These are phyloP conservation scores for Kuraishia borneana DNA, from an alignment of 805 yeast species.

Conservation along the genomic window DNA sequence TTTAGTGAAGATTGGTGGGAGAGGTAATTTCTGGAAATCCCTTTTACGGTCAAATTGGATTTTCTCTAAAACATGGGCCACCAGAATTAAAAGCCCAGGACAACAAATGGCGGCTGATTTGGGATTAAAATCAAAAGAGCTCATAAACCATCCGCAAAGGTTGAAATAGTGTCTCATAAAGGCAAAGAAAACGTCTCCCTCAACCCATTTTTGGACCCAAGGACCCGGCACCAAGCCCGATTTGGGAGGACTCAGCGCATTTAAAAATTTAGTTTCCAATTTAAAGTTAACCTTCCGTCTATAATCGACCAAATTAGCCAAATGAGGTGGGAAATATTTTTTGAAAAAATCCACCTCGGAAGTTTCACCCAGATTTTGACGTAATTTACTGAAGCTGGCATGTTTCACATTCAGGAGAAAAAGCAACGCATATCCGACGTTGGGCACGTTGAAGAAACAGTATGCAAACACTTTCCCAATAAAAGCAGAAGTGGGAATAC, in stretches of 20 bases:
- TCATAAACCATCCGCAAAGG: conserved; percentile 7
- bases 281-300: conserved; percentile 6
- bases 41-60: conserved; percentile 1
- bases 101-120: conserved; percentile 7
- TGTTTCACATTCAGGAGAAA: conserved; percentile 48
- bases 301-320: conserved; percentile 11
- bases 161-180: conserved; percentile 47
- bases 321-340: conserved; percentile 12
- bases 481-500: conserved; percentile 52
- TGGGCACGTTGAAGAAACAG: conserved; percentile 41
- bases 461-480: conserved; percentile 64
- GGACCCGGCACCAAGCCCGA: conserved; percentile 33
- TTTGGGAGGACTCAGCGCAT: conserved; percentile 27
- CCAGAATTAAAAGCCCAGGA: conserved; percentile 35
- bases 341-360: neutral
- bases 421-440: conserved; percentile 43
- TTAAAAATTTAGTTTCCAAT: conserved; percentile 18
- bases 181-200: conserved; percentile 46
- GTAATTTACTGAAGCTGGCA: conserved; percentile 20
- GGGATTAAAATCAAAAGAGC: neutral
- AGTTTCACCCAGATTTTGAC: neutral
- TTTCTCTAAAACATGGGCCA: conserved; percentile 34
- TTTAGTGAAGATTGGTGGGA: conserved; percentile 15
- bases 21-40: neutral
- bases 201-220: conserved; percentile 56